Base-by-base conservation (phyloP, 306 rosid genomes). In the Ormosia semicastrata region DNA sequence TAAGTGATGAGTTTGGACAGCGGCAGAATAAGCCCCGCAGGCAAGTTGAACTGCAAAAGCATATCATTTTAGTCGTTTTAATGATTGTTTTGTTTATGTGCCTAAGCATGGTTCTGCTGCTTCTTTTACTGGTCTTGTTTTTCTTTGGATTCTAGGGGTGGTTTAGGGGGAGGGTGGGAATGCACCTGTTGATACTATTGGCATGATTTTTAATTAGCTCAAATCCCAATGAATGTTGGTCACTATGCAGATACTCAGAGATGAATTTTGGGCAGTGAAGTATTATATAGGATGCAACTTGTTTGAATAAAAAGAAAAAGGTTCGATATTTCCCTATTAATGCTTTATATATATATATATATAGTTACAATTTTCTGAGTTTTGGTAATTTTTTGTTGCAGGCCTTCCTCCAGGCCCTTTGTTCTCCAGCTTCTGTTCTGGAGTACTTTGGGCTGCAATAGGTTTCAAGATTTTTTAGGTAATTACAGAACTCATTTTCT, bases 11-110 rank as follows among this genome's bases (percentile, higher is more conserved):
- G 76, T 88, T 89, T 83, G 95, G 94, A 79, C 95, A 89, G 90
- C 87, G 98, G 75, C 97, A 92, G 44, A 94, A 90, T 81, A 94
- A 94, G 86, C 95, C 98, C 65, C 95, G 98, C 76, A 92, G 97
- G 97, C 80, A 84, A 92, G 90, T 87, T 66, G 13, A 47, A 78
- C 73, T 54, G 41, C 52, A 60, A 11, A 74, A 13, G 7, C 5
- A 15, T 57, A 30, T 41, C 17, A n/a, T 54, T 57, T 24, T 56
- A 50, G 57, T 14, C 57, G 14, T 50, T 59, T 24, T 62, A n/a
- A 17, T 69, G 18, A n/a, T 30, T 41, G n/a, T 37, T 59, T 59
- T 13, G 6, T 9, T 43, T 85, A 49, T 52, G 37, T 44, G 56
- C 41, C 13, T 56, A 46, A 77, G 17, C 37, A 34, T 64, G 70